phyloP scores from a whole-genome alignment of 2,329 filamentous ascomycete species.

The Samsoniella hepiali region DNA sequence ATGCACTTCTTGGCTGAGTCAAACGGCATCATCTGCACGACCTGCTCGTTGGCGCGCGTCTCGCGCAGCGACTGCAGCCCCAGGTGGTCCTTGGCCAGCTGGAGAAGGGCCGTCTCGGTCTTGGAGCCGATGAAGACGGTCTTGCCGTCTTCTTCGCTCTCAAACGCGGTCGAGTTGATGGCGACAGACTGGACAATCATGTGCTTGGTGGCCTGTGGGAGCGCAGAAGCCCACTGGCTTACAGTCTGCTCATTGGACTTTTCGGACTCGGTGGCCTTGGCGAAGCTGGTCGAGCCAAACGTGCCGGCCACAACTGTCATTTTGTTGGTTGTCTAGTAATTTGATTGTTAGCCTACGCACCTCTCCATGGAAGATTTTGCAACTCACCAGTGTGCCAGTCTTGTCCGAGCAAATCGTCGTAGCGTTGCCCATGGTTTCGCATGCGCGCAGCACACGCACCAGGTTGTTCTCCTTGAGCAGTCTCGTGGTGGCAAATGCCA shows the following conservation, averaged over 20 bases:
- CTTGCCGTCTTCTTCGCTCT: slow-evolving; percentile 45
- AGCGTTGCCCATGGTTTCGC: slow-evolving; percentile 70
- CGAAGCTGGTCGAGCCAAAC: slow-evolving; percentile 47
- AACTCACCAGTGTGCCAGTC: slow-evolving; percentile 32
- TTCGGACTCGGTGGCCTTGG: slow-evolving; percentile 27
- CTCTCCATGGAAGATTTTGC: background rate
- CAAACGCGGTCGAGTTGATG: slow-evolving; percentile 59
- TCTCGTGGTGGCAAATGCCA: slow-evolving; percentile 66
- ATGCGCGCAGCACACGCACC: slow-evolving; percentile 63
- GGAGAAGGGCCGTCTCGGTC: slow-evolving; percentile 53
- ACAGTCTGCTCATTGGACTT: slow-evolving; percentile 22
- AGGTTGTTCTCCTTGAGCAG: slow-evolving; percentile 70
- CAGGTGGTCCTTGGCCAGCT: slow-evolving; percentile 48
- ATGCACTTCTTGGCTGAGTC: slow-evolving; percentile 56
- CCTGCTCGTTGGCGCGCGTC: slow-evolving; percentile 43
- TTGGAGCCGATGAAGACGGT: slow-evolving; percentile 52
- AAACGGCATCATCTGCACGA: slow-evolving; percentile 51
- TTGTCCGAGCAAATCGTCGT: slow-evolving; percentile 73
- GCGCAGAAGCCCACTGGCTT: slow-evolving; percentile 21
- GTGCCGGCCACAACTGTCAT: slow-evolving; percentile 73
- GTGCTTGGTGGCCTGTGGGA: slow-evolving; percentile 29
- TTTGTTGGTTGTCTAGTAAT: slow-evolving; percentile 54
- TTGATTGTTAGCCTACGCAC: background rate
- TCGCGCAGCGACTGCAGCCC: slow-evolving; percentile 47
- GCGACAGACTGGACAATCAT: slow-evolving; percentile 42